phyloP scores from a whole-genome alignment of 2,329 filamentous ascomycete genomes.

The Penicillium corylophilum region DNA sequence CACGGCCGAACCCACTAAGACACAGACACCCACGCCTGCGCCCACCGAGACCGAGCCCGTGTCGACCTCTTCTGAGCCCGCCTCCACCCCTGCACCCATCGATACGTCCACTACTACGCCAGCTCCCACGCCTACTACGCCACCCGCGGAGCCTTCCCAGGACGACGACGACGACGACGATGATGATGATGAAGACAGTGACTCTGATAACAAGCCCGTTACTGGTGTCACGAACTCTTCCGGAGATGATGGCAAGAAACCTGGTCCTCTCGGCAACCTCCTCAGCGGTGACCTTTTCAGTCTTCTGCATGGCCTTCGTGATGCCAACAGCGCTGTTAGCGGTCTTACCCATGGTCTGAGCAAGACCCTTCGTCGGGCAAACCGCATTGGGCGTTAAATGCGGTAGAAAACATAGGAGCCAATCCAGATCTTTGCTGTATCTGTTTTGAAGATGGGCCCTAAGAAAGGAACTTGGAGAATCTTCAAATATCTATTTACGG shows the following conservation, averaged over 20 bases:
- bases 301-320: conserved; percentile 12
- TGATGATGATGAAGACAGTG: neutral
- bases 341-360: conserved; percentile 7
- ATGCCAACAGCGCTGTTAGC: conserved; percentile 8
- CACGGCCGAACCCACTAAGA: conserved; percentile 2
- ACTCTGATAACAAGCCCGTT: neutral
- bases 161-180: neutral
- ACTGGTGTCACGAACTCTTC: neutral
- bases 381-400: conserved; percentile 9
- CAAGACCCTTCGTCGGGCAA: conserved; percentile 14
- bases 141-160: neutral
- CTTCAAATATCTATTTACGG: neutral
- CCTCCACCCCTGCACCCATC: neutral
- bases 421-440: neutral
- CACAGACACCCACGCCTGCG: neutral
- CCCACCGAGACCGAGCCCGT: too few species aligned
- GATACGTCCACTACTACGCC: neutral
- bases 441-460: neutral
- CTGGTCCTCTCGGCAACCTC: neutral
- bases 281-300: conserved; percentile 13
- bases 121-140: neutral
- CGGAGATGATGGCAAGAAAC: neutral
- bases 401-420: neutral
- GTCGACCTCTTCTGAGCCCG: too few species aligned
- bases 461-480: neutral